Evolutionary conservation across 305 asterid species (phyloP).

Genomic region (Rubia tinctorum): DNA sequence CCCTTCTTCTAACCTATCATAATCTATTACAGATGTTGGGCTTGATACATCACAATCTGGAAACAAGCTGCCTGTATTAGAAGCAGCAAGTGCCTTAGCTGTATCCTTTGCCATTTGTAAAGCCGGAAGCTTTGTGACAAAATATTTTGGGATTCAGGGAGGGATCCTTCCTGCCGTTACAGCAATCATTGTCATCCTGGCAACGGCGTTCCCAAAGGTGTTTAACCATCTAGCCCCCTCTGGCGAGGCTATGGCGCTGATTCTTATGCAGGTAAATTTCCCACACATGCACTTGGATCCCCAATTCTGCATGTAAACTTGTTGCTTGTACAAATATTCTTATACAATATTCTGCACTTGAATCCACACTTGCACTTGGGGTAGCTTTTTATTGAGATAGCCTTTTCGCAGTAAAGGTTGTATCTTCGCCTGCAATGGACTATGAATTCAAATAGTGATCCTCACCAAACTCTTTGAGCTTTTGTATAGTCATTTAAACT

Average conservation of each 20-base stretch:
- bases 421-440: background rate
- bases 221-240: constrained; percentile 84
- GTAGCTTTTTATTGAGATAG: no score
- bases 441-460: background rate
- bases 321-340: background rate
- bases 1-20: constrained; percentile 11
- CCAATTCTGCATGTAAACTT: background rate
- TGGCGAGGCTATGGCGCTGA: constrained; percentile 91
- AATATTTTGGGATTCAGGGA: constrained; percentile 73
- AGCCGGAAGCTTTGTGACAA: constrained; percentile 45
- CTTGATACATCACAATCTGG: constrained; percentile 37
- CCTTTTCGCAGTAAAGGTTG: background rate
- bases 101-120: constrained; percentile 79
- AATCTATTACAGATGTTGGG: constrained; percentile 33
- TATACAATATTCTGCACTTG: no score
- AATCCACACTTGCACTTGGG: no score
- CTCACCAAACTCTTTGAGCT: background rate
- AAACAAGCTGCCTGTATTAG: constrained; percentile 65
- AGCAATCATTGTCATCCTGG: constrained; percentile 71
- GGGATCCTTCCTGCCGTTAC: constrained; percentile 85
- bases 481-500: background rate
- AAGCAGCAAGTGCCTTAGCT: constrained; percentile 66
- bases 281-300: background rate
- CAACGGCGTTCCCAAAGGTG: constrained; percentile 68
- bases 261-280: constrained; percentile 75